A percentile compares a stretch with the other conserved stretches of the same genome.
These are phyloP conservation scores for Vickermania spadyakhi DNA, from an alignment of 208 protist genomes.

Conservation along the genomic window DNA sequence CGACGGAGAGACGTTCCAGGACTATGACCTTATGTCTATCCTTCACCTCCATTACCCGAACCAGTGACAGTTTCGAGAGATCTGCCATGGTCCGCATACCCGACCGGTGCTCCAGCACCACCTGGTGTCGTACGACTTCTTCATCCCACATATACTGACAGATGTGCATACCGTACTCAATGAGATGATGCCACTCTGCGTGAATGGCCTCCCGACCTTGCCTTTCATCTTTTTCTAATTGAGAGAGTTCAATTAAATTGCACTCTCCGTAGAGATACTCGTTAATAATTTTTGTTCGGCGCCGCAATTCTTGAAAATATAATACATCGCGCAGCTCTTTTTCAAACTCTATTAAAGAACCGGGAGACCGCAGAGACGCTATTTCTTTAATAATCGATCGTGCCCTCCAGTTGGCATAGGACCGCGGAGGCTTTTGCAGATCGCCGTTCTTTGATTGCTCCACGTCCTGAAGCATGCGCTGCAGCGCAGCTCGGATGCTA, in stretches of 20 bases:
- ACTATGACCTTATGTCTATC: conserved; percentile 4
- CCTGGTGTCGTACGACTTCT: conserved; percentile 12
- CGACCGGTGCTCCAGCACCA: conserved; percentile 4
- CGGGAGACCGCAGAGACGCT: conserved; percentile 20
- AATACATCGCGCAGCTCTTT: conserved; percentile 38
- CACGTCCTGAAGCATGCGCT: conserved; percentile 1
- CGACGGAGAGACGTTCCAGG: conserved; percentile 11
- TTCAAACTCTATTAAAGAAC: conserved; percentile 23
- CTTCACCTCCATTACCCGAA: conserved; percentile 1
- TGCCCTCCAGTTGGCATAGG: conserved; percentile 29
- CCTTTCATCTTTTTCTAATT: conserved; percentile 21
- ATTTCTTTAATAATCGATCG: conserved; percentile 50
- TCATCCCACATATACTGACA: conserved; percentile 10
- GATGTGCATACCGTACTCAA: conserved; percentile 10
- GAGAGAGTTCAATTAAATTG: conserved; percentile 22
- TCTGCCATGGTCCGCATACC: conserved; percentile 1
- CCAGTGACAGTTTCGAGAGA: background rate
- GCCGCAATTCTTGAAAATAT: conserved; percentile 35
- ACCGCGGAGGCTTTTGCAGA: conserved; percentile 13
- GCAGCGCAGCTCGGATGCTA: conserved; percentile 14
- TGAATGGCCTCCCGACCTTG: conserved; percentile 9
- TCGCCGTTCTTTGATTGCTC: conserved; percentile 5
- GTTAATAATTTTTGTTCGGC: conserved; percentile 31
- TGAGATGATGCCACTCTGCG: background rate
- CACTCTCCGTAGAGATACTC: conserved; percentile 29